Evolutionary conservation across 225 moss, liverwort and hornwort species (phyloP).

Genomic region (Bryum argenteum): DNA sequence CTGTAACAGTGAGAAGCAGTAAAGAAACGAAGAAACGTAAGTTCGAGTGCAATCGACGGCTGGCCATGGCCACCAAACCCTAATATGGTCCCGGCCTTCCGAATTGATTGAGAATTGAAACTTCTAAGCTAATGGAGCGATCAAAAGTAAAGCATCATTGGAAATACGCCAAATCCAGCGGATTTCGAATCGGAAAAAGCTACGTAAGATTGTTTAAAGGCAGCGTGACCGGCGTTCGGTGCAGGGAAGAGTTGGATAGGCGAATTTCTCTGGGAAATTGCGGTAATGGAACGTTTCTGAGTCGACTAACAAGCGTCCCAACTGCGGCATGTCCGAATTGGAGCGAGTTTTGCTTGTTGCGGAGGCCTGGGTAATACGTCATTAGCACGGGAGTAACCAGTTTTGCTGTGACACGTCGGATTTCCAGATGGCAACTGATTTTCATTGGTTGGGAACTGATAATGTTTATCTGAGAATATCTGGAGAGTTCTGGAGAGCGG

Average conservation of each 20-base stretch:
- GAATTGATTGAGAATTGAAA: background rate
- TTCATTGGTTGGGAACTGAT: background rate
- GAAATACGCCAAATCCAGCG: conserved; percentile 3
- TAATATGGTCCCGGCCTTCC: conserved; percentile 13
- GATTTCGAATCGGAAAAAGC: conserved; percentile 5
- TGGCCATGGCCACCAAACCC: conserved; percentile 48
- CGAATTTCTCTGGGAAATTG: too few relatives aligned
- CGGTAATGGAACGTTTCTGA: too few relatives aligned
- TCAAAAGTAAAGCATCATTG: background rate
- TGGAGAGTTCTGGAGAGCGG: background rate
- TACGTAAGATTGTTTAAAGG: background rate
- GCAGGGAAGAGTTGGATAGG: too few relatives aligned
- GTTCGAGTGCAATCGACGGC: conserved; percentile 28
- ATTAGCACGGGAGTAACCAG: background rate
- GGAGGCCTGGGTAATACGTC: background rate
- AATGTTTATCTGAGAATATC: background rate
- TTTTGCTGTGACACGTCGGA: conserved; percentile 22
- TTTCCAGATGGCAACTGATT: background rate
- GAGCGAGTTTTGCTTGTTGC: too few relatives aligned
- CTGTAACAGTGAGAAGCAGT: conserved; percentile 42
- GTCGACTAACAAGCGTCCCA: too few relatives aligned
- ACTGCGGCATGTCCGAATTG: too few relatives aligned
- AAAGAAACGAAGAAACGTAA: conserved; percentile 30
- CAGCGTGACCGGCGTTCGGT: background rate
- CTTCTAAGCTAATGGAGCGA: background rate